Percentiles rank a stretch among this genome's conserved stretches.
Evolutionary conservation across 306 rosid genomes (phyloP).

Genomic region (Astragalus glycyphyllos): DNA sequence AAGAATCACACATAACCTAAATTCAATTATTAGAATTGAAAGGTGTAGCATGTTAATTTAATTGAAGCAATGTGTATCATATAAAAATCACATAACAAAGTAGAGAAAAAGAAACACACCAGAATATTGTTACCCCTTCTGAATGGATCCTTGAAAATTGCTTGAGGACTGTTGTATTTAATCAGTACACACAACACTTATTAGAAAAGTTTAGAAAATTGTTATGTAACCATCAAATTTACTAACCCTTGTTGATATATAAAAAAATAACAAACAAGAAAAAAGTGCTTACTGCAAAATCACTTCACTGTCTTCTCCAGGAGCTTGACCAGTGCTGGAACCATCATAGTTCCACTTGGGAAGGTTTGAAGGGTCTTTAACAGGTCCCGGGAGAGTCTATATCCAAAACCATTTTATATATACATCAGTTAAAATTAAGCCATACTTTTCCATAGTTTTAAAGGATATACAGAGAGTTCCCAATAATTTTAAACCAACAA

Average conservation of each 20-base stretch:
- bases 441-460: background rate
- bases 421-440: background rate
- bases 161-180: slow-evolving; percentile 75
- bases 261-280: background rate
- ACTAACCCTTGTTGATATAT: background rate
- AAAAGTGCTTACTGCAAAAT: slow-evolving; percentile 64
- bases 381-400: slow-evolving; percentile 79
- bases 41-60: background rate
- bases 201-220: slow-evolving; percentile 6
- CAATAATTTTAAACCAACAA: too few species aligned
- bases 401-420: slow-evolving; percentile 33
- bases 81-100: background rate
- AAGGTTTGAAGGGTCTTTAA: slow-evolving; percentile 73
- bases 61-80: background rate
- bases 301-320: slow-evolving; percentile 91
- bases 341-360: slow-evolving; percentile 97
- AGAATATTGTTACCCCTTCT: slow-evolving; percentile 82
- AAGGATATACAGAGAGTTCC: too few species aligned
- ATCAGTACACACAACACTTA: slow-evolving; percentile 14
- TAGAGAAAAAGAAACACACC: slow-evolving; percentile 49
- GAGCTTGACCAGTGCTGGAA: slow-evolving; percentile 94
- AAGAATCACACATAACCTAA: slow-evolving; percentile 76
- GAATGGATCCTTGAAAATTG: slow-evolving; percentile 91
- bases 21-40: background rate
- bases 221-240: background rate